Evolutionary conservation across 1,284 basidiomycete species (phyloP), one percentile per base, ranked within the genome.

Genomic region (Fomitopsis betulina): DNA sequence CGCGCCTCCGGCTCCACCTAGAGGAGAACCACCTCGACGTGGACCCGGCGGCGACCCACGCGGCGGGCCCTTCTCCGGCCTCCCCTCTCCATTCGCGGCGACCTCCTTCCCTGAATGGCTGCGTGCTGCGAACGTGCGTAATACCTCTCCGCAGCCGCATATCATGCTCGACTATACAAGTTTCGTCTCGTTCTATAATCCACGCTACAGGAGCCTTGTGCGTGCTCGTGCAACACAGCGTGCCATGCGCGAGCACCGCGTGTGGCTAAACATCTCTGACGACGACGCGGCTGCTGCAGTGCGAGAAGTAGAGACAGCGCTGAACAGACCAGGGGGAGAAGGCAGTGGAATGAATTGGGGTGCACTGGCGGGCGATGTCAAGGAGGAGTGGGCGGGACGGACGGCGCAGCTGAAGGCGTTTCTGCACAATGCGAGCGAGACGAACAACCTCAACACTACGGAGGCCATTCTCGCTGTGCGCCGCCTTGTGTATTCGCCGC

Each of bases 141-240:
- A 39, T 12, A 7, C 23, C n/a, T 33, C 42, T 8, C 58, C 58
- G n/a, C 58, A 59, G 51, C 50, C 58, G 2, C 58, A 59, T 13
- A 23, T 59, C 42, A 21, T 12, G 7, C 58, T 59, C 40, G 58
- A 59, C 51, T 53, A 56, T 45, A 17, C 49, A 2, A 52, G 54
- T 5, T 49, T 59, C 47, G 54, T 59, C 12, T 53, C 54, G 9
- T 59, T 59, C 42, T 59, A 59, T 37, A 49, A 59, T 33, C 58
- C 58, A 12, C 58, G 58, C 33, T 51, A 56, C 15, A 39, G 33
- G 27, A 59, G 58, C 37, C 58, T 59, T n/a, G 42, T 25, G 2
- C 37, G 19, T 4, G 54, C 55, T 1, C 55, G 58, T 5, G 49
- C 30, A 27, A 40, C 54, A 7, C 54, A 59, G 51, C 33, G 27